Evolutionary conservation across 2,329 filamentous ascomycete genomes (phyloP), one percentile per base, ranked within the genome.

Genomic region (Ceratocystis lukuohia): DNA sequence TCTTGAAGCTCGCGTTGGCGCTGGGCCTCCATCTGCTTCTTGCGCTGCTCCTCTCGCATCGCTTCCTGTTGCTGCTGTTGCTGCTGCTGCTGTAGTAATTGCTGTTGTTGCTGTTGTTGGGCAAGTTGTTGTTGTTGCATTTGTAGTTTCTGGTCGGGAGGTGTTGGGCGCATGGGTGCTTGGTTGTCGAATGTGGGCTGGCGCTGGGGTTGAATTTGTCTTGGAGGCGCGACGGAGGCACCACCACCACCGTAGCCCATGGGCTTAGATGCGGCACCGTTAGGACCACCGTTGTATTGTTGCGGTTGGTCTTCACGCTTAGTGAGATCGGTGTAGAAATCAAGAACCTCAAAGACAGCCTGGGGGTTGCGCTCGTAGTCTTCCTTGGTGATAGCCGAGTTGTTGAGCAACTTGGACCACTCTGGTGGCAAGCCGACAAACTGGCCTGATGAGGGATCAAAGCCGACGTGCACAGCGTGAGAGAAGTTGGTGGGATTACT

Each of bases 401-500:
- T 92, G 73, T 94, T 97, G 70, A 99, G 82, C 64, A 99, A 82
- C 76, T 95, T 95, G 73, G 96, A 94, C 94, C 94, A 99, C 79
- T 99, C 94, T 4, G 91, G 87, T 1, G 94, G 94, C 71, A 99
- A 77, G 48, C 94, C 94, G 61, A 96, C 91, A 72, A 99, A 99
- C 71, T 94, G 91, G 70, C 94, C 94, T 1, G 91, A 96, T 72
- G 91, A 88, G 30, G 93, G 91, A 74, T 99, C 94, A 74, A 97
- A 99, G 68, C 94, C 94, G 70, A 99, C 94, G 75, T 99, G 94
- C 28, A 99, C 92, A 61, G 92, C 88, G 75, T 99, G 94, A 28
- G 89, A 91, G 78, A 99, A 99, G 79, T 97, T 96, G 70, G 94
- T 97, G 5, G 94, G 94, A 76, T 97, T 96, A 77, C 93, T 96